Percentiles rank a stretch among this genome's conserved stretches.
phyloP scores from a whole-genome alignment of 2,329 filamentous ascomycete genomes.

The Lachnellula hyalina region DNA sequence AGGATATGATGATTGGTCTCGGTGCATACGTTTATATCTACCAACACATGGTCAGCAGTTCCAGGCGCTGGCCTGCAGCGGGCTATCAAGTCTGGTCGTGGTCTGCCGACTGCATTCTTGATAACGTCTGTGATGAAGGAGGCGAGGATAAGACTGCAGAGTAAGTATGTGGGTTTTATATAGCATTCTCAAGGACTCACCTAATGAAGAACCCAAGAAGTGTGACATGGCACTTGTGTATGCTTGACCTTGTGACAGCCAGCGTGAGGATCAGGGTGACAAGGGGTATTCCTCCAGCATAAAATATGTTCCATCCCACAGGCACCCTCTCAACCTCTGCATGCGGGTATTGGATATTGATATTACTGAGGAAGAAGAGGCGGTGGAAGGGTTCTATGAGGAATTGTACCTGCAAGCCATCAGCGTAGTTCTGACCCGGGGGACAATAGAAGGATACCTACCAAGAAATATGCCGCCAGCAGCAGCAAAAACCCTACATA shows the following conservation, averaged over 20 bases:
- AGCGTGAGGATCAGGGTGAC: slow-evolving; percentile 62
- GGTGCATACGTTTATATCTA: slow-evolving; percentile 67
- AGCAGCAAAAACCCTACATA: slow-evolving; percentile 74
- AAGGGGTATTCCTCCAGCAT: slow-evolving; percentile 69
- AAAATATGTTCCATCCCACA: slow-evolving; percentile 58
- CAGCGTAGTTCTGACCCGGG: background rate
- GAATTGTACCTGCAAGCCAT: slow-evolving; percentile 51
- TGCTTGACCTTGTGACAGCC: slow-evolving; percentile 51
- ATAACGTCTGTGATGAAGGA: slow-evolving; percentile 82
- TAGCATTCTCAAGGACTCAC: slow-evolving; percentile 3
- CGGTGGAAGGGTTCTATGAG: slow-evolving; percentile 83
- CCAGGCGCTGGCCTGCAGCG: slow-evolving; percentile 66
- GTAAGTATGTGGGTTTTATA: background rate
- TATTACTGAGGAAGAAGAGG: slow-evolving; percentile 86
- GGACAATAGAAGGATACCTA: slow-evolving; percentile 31
- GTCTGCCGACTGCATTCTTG: slow-evolving; percentile 70
- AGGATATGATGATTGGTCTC: slow-evolving; percentile 62
- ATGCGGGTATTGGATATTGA: slow-evolving; percentile 79
- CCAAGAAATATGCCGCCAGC: slow-evolving; percentile 60
- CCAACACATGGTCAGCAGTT: slow-evolving; percentile 47
- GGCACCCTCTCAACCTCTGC: slow-evolving; percentile 79
- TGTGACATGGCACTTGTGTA: slow-evolving; percentile 80
- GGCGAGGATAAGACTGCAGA: slow-evolving; percentile 57
- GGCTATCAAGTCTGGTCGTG: slow-evolving; percentile 79
- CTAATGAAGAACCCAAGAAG: slow-evolving; percentile 75